A percentile compares a stretch with the other conserved stretches of the same genome.
phyloP scores from a whole-genome alignment of 192 early-diverging fungal species.

The Geranomyces michiganensis region DNA sequence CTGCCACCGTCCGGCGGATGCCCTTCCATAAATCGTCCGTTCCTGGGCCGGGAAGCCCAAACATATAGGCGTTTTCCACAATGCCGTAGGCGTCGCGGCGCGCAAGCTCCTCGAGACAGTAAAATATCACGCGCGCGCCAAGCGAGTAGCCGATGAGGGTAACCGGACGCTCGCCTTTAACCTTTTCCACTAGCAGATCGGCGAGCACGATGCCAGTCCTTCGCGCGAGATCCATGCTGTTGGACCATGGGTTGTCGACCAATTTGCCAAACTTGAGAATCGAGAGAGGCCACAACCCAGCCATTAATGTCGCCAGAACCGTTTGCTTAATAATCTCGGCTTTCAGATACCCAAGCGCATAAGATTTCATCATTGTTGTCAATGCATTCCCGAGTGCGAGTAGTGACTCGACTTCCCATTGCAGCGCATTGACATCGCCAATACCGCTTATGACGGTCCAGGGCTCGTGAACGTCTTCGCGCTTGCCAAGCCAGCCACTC shows the following conservation, averaged over 20 bases:
- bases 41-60: slow-evolving; percentile 89
- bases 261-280: slow-evolving; percentile 53
- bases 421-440: slow-evolving; percentile 52
- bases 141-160: slow-evolving; percentile 86
- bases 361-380: slow-evolving; percentile 38
- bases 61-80: slow-evolving; percentile 84
- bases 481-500: slow-evolving; percentile 49
- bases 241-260: slow-evolving; percentile 73
- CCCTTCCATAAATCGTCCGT: slow-evolving; percentile 75
- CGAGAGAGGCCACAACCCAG: slow-evolving; percentile 52
- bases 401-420: slow-evolving; percentile 51
- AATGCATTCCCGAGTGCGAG: slow-evolving; percentile 47
- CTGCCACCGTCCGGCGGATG: slow-evolving; percentile 74
- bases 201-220: slow-evolving; percentile 78
- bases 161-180: slow-evolving; percentile 84
- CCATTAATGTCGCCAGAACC: slow-evolving; percentile 50
- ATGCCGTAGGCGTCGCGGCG: slow-evolving; percentile 76
- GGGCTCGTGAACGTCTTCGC: slow-evolving; percentile 29
- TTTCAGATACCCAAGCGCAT: slow-evolving; percentile 47
- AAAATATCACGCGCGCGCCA: slow-evolving; percentile 89
- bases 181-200: slow-evolving; percentile 79
- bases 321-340: slow-evolving; percentile 52
- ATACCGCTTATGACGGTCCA: slow-evolving; percentile 36
- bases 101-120: slow-evolving; percentile 83
- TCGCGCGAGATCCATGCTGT: slow-evolving; percentile 60